A percentile compares a stretch with the other conserved stretches of the same genome.
phyloP scores from a whole-genome alignment of 2,329 filamentous ascomycete genomes.

The Madurella fahalii region DNA sequence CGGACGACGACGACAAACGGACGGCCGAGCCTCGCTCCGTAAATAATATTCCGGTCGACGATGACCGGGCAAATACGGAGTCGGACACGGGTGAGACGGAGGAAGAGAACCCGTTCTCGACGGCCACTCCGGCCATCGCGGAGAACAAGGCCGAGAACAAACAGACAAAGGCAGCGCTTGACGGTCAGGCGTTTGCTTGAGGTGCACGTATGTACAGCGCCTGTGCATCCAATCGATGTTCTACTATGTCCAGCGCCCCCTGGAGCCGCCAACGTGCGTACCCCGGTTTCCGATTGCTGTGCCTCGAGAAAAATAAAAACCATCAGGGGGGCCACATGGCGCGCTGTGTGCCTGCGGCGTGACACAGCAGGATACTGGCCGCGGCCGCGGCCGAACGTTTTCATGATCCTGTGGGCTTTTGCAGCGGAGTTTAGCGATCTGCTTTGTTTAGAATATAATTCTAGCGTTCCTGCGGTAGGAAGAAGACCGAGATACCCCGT shows the following conservation, averaged over 20 bases:
- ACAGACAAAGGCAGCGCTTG: conserved; percentile 2
- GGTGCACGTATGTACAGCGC: too few relatives aligned
- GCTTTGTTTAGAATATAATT: neutral
- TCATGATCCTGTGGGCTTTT: neutral
- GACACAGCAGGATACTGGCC: neutral
- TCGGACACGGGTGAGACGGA: neutral
- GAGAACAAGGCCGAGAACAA: conserved; percentile 15
- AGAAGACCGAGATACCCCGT: neutral
- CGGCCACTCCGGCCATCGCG: conserved; percentile 5
- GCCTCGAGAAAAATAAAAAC: neutral
- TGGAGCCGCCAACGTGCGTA: neutral
- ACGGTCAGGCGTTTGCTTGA: neutral
- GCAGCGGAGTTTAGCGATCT: neutral
- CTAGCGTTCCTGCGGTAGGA: neutral
- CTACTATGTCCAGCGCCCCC: too few relatives aligned
- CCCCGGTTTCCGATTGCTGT: neutral
- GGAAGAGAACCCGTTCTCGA: conserved; percentile 18
- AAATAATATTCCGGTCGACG: conserved; percentile 9
- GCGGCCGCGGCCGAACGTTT: neutral
- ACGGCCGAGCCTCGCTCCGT: neutral
- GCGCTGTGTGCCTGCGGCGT: neutral
- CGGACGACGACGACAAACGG: neutral
- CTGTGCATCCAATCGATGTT: too few relatives aligned
- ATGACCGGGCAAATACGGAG: neutral
- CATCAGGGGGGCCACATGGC: neutral